Percentiles rank a stretch among this genome's conserved stretches.
These are phyloP conservation scores for Firmiana major DNA, from an alignment of 345 rosid species.

Conservation along the genomic window DNA sequence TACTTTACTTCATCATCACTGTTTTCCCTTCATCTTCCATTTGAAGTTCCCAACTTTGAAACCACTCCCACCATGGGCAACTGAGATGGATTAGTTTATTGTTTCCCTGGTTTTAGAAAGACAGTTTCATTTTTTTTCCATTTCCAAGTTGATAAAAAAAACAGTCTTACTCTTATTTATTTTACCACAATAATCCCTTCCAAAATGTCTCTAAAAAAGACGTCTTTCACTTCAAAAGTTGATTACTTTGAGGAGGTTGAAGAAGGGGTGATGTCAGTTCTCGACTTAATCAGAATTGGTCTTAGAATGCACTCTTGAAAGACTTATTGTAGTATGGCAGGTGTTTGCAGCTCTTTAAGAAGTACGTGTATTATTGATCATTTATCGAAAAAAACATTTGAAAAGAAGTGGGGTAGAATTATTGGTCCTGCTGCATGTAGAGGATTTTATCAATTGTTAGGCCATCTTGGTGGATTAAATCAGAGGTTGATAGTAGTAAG, in stretches of 20 bases:
- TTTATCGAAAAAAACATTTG: conserved; percentile 77
- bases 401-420: conserved; percentile 68
- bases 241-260: conserved; percentile 22
- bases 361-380: conserved; percentile 68
- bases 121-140: conserved; percentile 31
- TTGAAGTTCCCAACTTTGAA: conserved; percentile 50
- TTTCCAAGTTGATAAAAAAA: conserved; percentile 19
- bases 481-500: conserved; percentile 33
- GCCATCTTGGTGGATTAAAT: conserved; percentile 46
- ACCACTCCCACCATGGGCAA: conserved; percentile 64
- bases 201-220: conserved; percentile 30
- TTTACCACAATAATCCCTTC: conserved; percentile 25
- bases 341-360: conserved; percentile 67
- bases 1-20: conserved; percentile 75
- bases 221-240: conserved; percentile 15
- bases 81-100: conserved; percentile 58
- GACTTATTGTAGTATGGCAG: conserved; percentile 75
- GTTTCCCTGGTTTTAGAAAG: conserved; percentile 54
- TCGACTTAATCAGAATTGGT: conserved; percentile 89
- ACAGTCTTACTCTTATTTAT: conserved; percentile 18
- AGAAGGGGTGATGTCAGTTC: conserved; percentile 37
- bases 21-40: conserved; percentile 69
- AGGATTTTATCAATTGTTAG: conserved; percentile 40
- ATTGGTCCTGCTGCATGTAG: conserved; percentile 70
- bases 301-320: conserved; percentile 73